Conservation (phyloP, 208 protist species). For the Trichomonas gallinae region DNA sequence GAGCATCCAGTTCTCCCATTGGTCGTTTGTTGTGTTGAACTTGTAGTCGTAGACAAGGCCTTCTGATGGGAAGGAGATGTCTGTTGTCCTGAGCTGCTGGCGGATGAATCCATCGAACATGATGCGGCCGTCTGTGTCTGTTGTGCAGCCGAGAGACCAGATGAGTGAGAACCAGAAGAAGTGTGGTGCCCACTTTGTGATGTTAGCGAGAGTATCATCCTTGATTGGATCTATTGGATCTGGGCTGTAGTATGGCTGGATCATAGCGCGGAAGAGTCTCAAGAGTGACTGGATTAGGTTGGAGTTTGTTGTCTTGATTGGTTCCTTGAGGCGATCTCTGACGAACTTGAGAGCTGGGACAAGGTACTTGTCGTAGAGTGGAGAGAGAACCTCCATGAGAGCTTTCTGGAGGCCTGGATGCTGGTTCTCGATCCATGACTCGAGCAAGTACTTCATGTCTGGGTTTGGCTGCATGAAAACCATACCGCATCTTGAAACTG, state of each 20-base stretch:
- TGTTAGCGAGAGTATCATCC: not conserved
- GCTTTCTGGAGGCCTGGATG: constrained; percentile 29
- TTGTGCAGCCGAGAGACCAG: constrained; percentile 86
- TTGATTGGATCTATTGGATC: constrained; percentile 34
- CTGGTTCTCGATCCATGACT: constrained; percentile 40
- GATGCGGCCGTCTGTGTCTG: constrained; percentile 61
- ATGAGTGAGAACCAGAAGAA: constrained; percentile 83
- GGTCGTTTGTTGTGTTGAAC: constrained; percentile 55
- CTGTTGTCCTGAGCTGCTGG: constrained; percentile 51
- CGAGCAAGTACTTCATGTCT: constrained; percentile 34
- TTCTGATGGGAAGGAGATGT: constrained; percentile 53
- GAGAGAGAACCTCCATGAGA: constrained; percentile 19
- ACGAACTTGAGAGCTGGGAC: constrained; percentile 70
- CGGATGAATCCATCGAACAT: constrained; percentile 78
- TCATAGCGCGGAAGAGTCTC: constrained; percentile 69
- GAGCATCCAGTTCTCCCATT: constrained; percentile 74
- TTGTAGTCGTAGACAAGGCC: constrained; percentile 80
- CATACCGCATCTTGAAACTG: constrained; percentile 74
- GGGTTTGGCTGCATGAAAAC: constrained; percentile 79
- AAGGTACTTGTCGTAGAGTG: constrained; percentile 67
- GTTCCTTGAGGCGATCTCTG: constrained; percentile 63
- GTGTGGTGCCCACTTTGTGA: constrained; percentile 28
- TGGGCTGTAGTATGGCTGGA: constrained; percentile 59
- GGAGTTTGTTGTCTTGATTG: constrained; percentile 74
- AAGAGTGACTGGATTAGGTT: constrained; percentile 74